Evolutionary conservation across 2,329 filamentous ascomycete species (phyloP).

Genomic region (Pseudogymnoascus sp.): DNA sequence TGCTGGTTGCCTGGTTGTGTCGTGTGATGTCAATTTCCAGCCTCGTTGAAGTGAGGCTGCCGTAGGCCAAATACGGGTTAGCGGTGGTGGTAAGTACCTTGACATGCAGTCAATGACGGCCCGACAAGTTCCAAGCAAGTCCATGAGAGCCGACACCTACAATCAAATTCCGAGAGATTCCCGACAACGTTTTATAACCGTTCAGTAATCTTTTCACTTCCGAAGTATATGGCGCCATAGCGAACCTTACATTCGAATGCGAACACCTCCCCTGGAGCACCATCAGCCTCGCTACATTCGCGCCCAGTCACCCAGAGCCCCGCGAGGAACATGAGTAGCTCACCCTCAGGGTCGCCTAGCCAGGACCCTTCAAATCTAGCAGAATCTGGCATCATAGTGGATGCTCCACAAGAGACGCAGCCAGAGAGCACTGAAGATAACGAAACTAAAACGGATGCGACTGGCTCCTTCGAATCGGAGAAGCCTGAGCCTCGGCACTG

Average conservation of each 20-base stretch:
- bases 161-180: neutral
- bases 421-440: neutral
- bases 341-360: neutral
- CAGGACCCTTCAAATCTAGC: neutral
- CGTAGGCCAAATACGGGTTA: neutral
- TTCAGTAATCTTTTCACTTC: neutral
- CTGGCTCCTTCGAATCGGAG: neutral
- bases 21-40: neutral
- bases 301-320: neutral
- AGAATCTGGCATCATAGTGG: neutral
- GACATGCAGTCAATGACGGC: neutral
- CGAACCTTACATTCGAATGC: neutral
- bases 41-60: neutral
- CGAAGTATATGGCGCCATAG: conserved; percentile 1
- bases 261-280: neutral
- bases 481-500: conserved; percentile 37
- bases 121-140: neutral
- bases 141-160: neutral
- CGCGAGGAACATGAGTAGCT: neutral
- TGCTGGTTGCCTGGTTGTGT: neutral
- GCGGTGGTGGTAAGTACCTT: neutral
- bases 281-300: neutral
- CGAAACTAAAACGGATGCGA: neutral
- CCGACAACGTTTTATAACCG: neutral
- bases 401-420: neutral